Evolutionary conservation across 768 basidiomycete species (phyloP), one percentile per base, ranked within the genome.

Genomic region (Lepiota brunneoincarnata): DNA sequence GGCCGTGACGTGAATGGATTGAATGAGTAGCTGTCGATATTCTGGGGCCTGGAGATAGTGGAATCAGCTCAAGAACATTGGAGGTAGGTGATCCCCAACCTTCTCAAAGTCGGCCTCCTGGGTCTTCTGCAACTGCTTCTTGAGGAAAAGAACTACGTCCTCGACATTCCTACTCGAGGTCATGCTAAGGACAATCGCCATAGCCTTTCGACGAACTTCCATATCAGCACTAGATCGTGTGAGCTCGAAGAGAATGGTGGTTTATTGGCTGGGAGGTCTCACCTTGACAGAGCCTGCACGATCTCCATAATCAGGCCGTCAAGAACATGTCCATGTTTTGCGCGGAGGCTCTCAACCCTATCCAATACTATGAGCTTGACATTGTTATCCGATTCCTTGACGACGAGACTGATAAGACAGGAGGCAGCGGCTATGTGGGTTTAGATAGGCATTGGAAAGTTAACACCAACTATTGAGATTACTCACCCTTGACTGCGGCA

Each of bases 361-460:
- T 96, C 91, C 21, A 99, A 79, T 15, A 98, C 96, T 55, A 98
- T 98, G 41, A 98, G 81, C 71, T 98, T 98, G 69, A 98, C 96
- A 62, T 99, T 99, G 73, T 98, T 99, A 73, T 98, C 96, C 1
- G 94, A 93, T 71, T 98, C 96, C 72, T 95, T 96, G 68, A 89
- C 78, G 56, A 94, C 86, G 42, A 98, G 83, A 59, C 83, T 89
- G 63, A 97, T 91, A 59, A 96, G 85, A 59, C 83, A 89, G 7
- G 86, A 82, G 3, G 94, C 95, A 44, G 94, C 90, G 58, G 96
- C 95, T 96, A 41, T 7, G 24, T 42, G 31, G 20, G 12, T 10
- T 55, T 59, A 51, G 18, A 42, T 49, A 35, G 20, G 17, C 41
- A 49, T n/a, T 50, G 50, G 21, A 55, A 9, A 9, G 7, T 10